Base-by-base conservation (phyloP, 768 basidiomycete species). In the Boletus sp. region DNA sequence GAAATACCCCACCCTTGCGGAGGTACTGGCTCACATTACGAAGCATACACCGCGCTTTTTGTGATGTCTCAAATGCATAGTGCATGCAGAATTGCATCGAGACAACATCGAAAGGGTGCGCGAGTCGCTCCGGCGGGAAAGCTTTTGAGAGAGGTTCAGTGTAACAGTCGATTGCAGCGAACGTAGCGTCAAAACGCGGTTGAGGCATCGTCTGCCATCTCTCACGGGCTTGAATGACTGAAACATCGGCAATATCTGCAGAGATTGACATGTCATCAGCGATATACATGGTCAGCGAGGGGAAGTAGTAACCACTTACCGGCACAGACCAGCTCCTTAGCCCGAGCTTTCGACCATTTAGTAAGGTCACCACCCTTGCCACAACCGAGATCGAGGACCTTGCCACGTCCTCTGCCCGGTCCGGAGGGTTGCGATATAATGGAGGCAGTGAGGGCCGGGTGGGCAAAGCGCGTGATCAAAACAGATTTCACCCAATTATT, bases 51-150 rank as follows among this genome's bases (percentile, higher is more conserved):
- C 91, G 81, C 25, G 85, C 90, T 67, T 97, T 97, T 54, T 81
- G 76, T 30, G 84, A 81, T n/a, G 81, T 88, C 70, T 98, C 94
- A 69, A 99, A 98, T 8, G 97, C 97, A 66, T 99, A 98, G 70
- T 99, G 97, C 91, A 99, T 98, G 72, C 97, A 98, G 70, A 99
- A 99, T 68, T 99, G 97, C 93, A 98, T 92, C 3, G 93, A 91
- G 6, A 98, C 93, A 53, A 93, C 91, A 65, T 98, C 97, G 66
- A 97, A 97, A 6, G 86, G 86, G 30, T 79, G 77, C 0, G 73
- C 75, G 25, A 91, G 79, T 56, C 79, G 74, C 17, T 78, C 77
- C 1, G 81, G 81, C 4, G 85, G 72, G 46, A 98, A 81, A n/a
- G 77, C 85, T 46, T 81, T 81, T 17, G 82, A 77, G 37, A 98